Evolutionary conservation across 352 stramenopile genomes (phyloP).

Genomic region (Phytophthora constricta): DNA sequence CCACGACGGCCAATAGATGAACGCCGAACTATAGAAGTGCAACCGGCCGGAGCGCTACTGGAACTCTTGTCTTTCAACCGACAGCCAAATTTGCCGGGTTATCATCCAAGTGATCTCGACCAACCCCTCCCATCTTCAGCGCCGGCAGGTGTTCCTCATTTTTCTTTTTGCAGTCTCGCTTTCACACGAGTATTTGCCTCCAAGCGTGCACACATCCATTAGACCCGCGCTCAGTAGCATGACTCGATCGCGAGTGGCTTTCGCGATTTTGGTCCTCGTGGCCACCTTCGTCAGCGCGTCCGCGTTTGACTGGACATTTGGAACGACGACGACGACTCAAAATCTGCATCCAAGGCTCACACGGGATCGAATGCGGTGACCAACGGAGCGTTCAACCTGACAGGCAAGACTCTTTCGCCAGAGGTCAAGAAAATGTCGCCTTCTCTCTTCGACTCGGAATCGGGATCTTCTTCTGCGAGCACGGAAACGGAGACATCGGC

Average conservation of each 20-base stretch:
- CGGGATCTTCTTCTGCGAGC: not conserved
- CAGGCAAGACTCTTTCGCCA: not conserved
- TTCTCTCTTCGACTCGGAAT: not conserved
- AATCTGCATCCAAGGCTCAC: not conserved
- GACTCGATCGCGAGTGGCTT: not conserved
- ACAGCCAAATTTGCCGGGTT: not conserved
- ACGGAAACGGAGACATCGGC: not conserved
- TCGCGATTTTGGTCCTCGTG: constrained; percentile 8
- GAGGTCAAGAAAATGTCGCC: not conserved
- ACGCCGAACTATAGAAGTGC: constrained; percentile 26
- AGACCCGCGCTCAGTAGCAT: not conserved
- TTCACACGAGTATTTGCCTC: not conserved
- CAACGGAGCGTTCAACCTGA: not conserved
- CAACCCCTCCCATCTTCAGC: constrained; percentile 3
- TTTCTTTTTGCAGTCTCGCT: constrained; percentile 3
- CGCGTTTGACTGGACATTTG: not conserved
- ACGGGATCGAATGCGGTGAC: not conserved
- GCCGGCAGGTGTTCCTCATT: not conserved
- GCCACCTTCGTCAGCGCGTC: not conserved
- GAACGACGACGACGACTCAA: not conserved
- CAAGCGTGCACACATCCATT: not conserved
- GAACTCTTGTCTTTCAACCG: not conserved
- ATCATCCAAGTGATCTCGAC: constrained; percentile 6
- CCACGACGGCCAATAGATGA: constrained; percentile 24
- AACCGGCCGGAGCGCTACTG: too few relatives aligned